phyloP scores from a whole-genome alignment of 2,329 filamentous ascomycete species.

The Neonectria sp. region DNA sequence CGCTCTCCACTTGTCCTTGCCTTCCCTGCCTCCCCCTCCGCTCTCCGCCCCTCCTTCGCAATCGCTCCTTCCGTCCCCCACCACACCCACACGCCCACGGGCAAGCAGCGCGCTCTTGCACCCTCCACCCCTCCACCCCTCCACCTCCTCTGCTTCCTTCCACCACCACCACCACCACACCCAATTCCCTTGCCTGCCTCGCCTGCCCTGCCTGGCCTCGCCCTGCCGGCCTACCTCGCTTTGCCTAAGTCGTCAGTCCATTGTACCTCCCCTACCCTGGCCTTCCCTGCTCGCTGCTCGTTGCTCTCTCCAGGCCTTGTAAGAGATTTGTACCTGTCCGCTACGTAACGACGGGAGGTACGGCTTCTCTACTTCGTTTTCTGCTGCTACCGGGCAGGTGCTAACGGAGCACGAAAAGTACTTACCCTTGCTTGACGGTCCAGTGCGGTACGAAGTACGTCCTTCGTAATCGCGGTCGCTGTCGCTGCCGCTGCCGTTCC shows the following conservation, averaged over 20 bases:
- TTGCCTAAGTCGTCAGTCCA: conserved; percentile 36
- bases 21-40: conserved; percentile 40
- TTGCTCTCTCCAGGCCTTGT: conserved; percentile 19
- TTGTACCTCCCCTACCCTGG: conserved; percentile 40
- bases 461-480: conserved; percentile 37
- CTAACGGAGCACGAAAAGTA: conserved; percentile 31
- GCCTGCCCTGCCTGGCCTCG: conserved; percentile 27
- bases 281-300: conserved; percentile 27
- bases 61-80: conserved; percentile 46
- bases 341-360: conserved; percentile 17
- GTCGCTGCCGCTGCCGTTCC: conserved; percentile 22
- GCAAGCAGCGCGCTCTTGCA: conserved; percentile 37
- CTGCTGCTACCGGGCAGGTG: conserved; percentile 36
- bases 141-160: conserved; percentile 29
- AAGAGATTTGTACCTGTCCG: conserved; percentile 40
- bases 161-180: conserved; percentile 40
- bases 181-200: conserved; percentile 33
- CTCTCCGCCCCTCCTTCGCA: conserved; percentile 43
- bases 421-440: conserved; percentile 16
- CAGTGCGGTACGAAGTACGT: conserved; percentile 32
- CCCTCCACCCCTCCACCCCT: conserved; percentile 41
- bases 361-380: conserved; percentile 14
- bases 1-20: conserved; percentile 20
- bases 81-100: conserved; percentile 39
- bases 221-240: conserved; percentile 23